A percentile compares a stretch with the other conserved stretches of the same genome.
Evolutionary conservation across 2,329 filamentous ascomycete species (phyloP).

Genomic region (Paraconiothyrium sp.): DNA sequence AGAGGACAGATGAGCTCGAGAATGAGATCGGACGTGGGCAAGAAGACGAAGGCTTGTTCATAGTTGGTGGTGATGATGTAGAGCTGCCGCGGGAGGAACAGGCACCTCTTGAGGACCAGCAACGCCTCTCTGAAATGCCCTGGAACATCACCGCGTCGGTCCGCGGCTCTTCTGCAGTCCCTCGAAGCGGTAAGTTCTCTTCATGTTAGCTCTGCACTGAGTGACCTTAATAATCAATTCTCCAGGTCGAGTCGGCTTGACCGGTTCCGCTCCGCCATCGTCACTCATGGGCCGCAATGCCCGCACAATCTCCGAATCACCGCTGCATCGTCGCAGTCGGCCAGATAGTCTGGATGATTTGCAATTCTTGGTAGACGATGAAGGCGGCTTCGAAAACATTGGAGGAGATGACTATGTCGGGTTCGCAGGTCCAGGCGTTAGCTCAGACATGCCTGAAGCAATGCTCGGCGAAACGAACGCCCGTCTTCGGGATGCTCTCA

Average conservation of each 20-base stretch:
- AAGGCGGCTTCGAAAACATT: conserved; percentile 35
- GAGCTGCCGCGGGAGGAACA: conserved; percentile 77
- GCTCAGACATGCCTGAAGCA: conserved; percentile 29
- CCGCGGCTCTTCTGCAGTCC: conserved; percentile 59
- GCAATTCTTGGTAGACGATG: conserved; percentile 41
- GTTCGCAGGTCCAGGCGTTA: conserved; percentile 26
- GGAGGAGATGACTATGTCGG: conserved; percentile 32
- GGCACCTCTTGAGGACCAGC: conserved; percentile 72
- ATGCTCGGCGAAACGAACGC: conserved; percentile 29
- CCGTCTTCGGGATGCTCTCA: conserved; percentile 63
- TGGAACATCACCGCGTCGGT: conserved; percentile 71
- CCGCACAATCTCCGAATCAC: conserved; percentile 68
- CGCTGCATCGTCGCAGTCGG: conserved; percentile 64
- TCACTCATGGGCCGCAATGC: conserved; percentile 53
- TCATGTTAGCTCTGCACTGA: too few species aligned
- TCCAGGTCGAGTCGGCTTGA: conserved; percentile 49
- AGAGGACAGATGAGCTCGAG: conserved; percentile 43
- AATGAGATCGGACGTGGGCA: conserved; percentile 45
- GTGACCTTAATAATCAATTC: not conserved
- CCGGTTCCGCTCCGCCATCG: conserved; percentile 47
- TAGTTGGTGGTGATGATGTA: conserved; percentile 56
- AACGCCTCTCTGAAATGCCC: conserved; percentile 71
- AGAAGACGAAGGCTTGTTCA: conserved; percentile 45
- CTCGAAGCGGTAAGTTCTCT: conserved; percentile 42
- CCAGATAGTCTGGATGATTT: conserved; percentile 38